Percentiles rank a stretch among this genome's conserved stretches.
These are phyloP conservation scores for Amanita thiersii DNA, from an alignment of 768 basidiomycete species.

Conservation along the genomic window DNA sequence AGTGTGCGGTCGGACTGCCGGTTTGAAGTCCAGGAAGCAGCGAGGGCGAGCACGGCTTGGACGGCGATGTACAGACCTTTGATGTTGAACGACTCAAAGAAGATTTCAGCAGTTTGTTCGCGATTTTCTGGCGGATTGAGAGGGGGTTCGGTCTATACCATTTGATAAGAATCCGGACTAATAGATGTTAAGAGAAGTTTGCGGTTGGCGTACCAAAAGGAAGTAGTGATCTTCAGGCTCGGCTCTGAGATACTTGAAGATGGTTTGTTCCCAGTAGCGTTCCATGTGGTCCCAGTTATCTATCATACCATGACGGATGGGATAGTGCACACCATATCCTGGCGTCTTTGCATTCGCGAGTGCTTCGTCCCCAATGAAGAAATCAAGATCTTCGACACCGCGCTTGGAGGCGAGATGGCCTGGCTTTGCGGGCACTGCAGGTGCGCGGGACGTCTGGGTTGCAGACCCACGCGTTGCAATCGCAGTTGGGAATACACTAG, in stretches of 20 bases:
- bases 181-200: not conserved
- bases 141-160: slow-evolving; percentile 88
- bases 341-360: slow-evolving; percentile 92
- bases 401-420: slow-evolving; percentile 93
- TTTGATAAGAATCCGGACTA: not conserved
- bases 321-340: slow-evolving; percentile 91
- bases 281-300: slow-evolving; percentile 99
- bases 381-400: slow-evolving; percentile 97
- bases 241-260: slow-evolving; percentile 98
- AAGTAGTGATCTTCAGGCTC: slow-evolving; percentile 99
- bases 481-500: slow-evolving; percentile 93
- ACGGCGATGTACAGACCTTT: slow-evolving; percentile 98
- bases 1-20: slow-evolving; percentile 84
- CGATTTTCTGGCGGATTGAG: slow-evolving; percentile 98
- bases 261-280: slow-evolving; percentile 98
- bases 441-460: slow-evolving; percentile 55
- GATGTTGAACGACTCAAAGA: slow-evolving; percentile 99
- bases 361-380: slow-evolving; percentile 99
- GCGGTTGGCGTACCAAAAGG: slow-evolving; percentile 62
- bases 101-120: slow-evolving; percentile 98
- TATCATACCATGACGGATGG: slow-evolving; percentile 95
- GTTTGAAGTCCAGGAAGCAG: slow-evolving; percentile 94
- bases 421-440: slow-evolving; percentile 76
- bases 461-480: slow-evolving; percentile 84
- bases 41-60: slow-evolving; percentile 95